Evolutionary conservation across 192 early-diverging fungal species (phyloP).

Genomic region (Entophlyctis helioformis): DNA sequence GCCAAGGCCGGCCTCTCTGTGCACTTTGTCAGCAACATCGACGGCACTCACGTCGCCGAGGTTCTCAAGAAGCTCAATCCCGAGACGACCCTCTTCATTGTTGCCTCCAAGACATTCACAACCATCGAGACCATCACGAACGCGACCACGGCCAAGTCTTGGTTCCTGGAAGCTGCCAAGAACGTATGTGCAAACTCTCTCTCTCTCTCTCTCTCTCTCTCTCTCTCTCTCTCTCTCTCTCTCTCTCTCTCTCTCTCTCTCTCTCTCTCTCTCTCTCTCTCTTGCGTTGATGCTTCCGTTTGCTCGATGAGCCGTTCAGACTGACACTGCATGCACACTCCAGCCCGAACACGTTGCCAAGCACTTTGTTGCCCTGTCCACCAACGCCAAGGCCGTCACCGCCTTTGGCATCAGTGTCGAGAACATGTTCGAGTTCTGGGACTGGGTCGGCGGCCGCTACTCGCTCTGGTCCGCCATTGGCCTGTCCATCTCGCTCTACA

Average conservation of each 20-base stretch:
- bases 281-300: too few species aligned
- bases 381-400: conserved; percentile 78
- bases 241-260: too few species aligned
- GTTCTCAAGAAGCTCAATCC: conserved; percentile 74
- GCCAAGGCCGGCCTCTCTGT: conserved; percentile 62
- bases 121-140: conserved; percentile 99
- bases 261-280: not conserved
- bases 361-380: conserved; percentile 97
- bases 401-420: conserved; percentile 87
- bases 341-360: conserved; percentile 96
- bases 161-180: conserved; percentile 79
- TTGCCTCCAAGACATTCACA: conserved; percentile 97
- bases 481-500: conserved; percentile 88
- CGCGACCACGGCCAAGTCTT: conserved; percentile 81
- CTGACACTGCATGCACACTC: too few species aligned
- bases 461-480: conserved; percentile 99
- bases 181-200: conserved; percentile 72
- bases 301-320: not conserved
- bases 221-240: too few species aligned
- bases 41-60: conserved; percentile 95
- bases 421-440: conserved; percentile 99
- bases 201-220: too few species aligned
- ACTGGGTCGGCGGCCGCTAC: conserved; percentile 98
- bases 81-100: conserved; percentile 85
- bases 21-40: conserved; percentile 97